Base-by-base conservation (phyloP, 2,329 filamentous ascomycete genomes). In the Fusarium coicis region DNA sequence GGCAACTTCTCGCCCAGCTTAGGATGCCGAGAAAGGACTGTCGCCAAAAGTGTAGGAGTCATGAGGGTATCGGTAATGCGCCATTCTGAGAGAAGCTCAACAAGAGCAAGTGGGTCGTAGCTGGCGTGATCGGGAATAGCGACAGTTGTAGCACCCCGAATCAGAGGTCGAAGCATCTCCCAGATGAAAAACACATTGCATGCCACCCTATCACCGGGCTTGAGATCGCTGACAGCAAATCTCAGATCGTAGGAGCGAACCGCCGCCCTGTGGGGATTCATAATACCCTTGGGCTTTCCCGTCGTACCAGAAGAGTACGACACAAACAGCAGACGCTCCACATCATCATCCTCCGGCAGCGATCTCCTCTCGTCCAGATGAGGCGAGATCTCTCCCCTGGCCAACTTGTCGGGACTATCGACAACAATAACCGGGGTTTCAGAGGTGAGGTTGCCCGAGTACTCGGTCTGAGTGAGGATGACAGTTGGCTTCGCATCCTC, bases 121-220 rank as follows among this genome's bases (percentile, higher is more conserved):
- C 93, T 95, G 40, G 87, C 88, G 74, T 93, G 90, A 75, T 96
- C 93, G 3, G 93, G 92, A 21, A 95, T 90, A 7, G 91, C 89
- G 28, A 95, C 88, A 9, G 93, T 92, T 0, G 93, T 94, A 6
- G 93, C 93, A 74, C 93, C 93, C 61, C 93, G 88, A 61, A 96
- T 80, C 49, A 96, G 84, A 14, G 93, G 93, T 10, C 93, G 91
- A 61, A 96, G 81, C 63, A 95, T 95, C 80, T 96, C 93, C 93
- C 93, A 96, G 52, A 95, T 87, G 79, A 96, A 96, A 81, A 95
- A 96, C 66, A 95, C 93, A 84, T 95, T 96, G 83, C 93, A 95
- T n/a, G 93, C 93, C 16, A 95, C 93, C 11, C 93, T 89, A 74
- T 95, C 93, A 21, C 93, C 93, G 0, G 91, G 91, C 23, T 87